These are phyloP conservation scores for Acer saccharum DNA, from an alignment of 345 rosid species.

Conservation along the genomic window DNA sequence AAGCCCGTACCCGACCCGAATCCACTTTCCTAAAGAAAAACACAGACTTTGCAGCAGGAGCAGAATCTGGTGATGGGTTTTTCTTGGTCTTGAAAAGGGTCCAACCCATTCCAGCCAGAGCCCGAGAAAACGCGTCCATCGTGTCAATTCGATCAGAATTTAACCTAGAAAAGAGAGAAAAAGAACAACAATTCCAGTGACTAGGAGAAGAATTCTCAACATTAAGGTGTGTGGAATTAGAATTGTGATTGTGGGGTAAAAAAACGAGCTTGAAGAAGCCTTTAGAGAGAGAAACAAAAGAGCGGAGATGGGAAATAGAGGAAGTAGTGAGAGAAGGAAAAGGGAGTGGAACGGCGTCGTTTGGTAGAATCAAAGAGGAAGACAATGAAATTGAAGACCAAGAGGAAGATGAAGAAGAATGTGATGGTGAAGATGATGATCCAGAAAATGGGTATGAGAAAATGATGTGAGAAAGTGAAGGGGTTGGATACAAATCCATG, in stretches of 20 bases:
- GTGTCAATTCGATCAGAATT: constrained; percentile 48
- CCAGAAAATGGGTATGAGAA: constrained; percentile 53
- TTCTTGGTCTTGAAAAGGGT: constrained; percentile 60
- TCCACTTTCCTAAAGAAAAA: constrained; percentile 72
- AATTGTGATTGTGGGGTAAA: constrained; percentile 12
- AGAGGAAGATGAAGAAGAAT: constrained; percentile 27
- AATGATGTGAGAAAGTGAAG: constrained; percentile 76
- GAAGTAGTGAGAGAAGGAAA: constrained; percentile 66
- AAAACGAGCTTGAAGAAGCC: constrained; percentile 68
- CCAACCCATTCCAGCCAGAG: constrained; percentile 69
- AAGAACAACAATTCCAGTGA: constrained; percentile 74
- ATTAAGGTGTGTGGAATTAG: background rate
- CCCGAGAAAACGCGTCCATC: constrained; percentile 63
- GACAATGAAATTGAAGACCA: constrained; percentile 46
- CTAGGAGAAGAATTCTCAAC: constrained; percentile 23
- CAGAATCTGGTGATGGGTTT: constrained; percentile 29
- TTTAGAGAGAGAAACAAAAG: constrained; percentile 65
- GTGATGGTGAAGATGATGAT: constrained; percentile 20
- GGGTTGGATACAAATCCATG: constrained; percentile 68
- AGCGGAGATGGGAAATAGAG: constrained; percentile 56
- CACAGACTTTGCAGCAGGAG: constrained; percentile 19
- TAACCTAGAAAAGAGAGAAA: constrained; percentile 56
- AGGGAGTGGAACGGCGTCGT: constrained; percentile 58
- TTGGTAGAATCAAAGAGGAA: constrained; percentile 49
- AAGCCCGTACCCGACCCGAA: constrained; percentile 45